A percentile compares a stretch with the other conserved stretches of the same genome.
These are phyloP conservation scores for Drechslerella coelobrocha DNA, from an alignment of 2,329 filamentous ascomycete species.

Conservation along the genomic window DNA sequence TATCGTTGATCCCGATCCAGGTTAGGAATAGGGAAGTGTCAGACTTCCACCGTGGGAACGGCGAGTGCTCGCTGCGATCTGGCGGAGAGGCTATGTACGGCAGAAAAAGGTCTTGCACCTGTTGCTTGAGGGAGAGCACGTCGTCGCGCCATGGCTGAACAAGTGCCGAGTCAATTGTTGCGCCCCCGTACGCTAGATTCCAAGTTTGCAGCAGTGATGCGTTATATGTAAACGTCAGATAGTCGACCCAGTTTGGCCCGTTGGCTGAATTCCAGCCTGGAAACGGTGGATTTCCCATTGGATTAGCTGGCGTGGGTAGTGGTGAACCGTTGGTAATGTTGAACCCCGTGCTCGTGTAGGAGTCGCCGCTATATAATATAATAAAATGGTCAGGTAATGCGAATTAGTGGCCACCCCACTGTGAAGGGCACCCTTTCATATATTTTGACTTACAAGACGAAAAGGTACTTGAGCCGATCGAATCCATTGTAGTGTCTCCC, in stretches of 20 bases:
- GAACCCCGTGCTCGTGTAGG: constrained; percentile 59
- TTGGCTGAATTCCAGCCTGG: constrained; percentile 59
- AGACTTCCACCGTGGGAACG: constrained; percentile 59
- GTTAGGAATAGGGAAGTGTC: constrained; percentile 62
- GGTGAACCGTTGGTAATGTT: constrained; percentile 55
- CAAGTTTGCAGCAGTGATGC: constrained; percentile 61
- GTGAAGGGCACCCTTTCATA: too few species aligned
- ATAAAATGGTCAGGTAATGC: not conserved
- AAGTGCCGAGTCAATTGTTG: constrained; percentile 58
- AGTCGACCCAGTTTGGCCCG: constrained; percentile 67
- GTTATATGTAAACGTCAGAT: constrained; percentile 61
- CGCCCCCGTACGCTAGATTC: constrained; percentile 63
- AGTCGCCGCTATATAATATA: constrained; percentile 58
- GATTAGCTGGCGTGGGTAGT: constrained; percentile 58
- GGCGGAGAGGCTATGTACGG: constrained; percentile 55
- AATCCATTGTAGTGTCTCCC: constrained; percentile 51
- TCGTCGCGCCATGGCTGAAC: constrained; percentile 57
- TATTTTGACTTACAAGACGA: constrained; percentile 53
- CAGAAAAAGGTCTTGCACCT: constrained; percentile 59
- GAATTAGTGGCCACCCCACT: not conserved
- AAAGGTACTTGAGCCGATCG: constrained; percentile 53
- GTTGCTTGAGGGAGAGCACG: constrained; percentile 58
- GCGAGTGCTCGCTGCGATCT: constrained; percentile 55
- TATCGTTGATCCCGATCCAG: constrained; percentile 67
- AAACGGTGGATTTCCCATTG: constrained; percentile 59